Evolutionary conservation across 192 early-diverging fungal species (phyloP), one percentile per base, ranked within the genome.

Genomic region (Coemansia sp.): DNA sequence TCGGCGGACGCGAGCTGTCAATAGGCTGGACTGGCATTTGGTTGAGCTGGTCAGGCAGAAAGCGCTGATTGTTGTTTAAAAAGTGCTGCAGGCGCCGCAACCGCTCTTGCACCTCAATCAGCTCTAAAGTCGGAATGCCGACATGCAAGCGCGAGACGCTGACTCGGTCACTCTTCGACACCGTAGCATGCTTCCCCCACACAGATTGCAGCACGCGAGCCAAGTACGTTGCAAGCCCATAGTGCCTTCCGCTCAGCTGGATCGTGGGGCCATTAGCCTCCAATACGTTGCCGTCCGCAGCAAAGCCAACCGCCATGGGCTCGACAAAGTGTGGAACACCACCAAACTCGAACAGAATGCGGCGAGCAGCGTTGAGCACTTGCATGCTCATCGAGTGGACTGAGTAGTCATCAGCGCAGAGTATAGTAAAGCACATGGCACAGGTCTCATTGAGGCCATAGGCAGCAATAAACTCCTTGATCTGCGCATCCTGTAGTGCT

Each of bases 341-440:
- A 62, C 74, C 84, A 37, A 43, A 60, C 66, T 86, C 83, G 45
- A 83, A 85, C 56, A 74, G 33, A 16, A 83, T 60, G 3, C 69
- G 62, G 5, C 71, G 64, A n/a, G 74, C 74, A 5, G 67, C 71
- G 14, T 28, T 56, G 9, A 66, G 56, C 38, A 72, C 79, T 10
- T 77, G 74, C 65, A 77, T 74, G 36, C 65, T 42, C 24, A 59
- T 37, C 6, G 21, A 10, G 9, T 60, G 66, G 38, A 21, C 55
- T 24, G 51, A 24, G 16, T 40, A 43, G 33, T 64, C 71, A 20
- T 74, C 68, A 5, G 71, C 68, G 56, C 88, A 90, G 50, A 90
- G 75, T 57, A 95, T 85, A 1, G 87, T 86, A 5, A 94, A 80
- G 69, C 90, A 92, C 93, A 97, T 94, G 35, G 93, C 91, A 63